These are phyloP conservation scores for Penicillium sp. DNA, from an alignment of 2,329 filamentous ascomycete species.

Conservation along the genomic window DNA sequence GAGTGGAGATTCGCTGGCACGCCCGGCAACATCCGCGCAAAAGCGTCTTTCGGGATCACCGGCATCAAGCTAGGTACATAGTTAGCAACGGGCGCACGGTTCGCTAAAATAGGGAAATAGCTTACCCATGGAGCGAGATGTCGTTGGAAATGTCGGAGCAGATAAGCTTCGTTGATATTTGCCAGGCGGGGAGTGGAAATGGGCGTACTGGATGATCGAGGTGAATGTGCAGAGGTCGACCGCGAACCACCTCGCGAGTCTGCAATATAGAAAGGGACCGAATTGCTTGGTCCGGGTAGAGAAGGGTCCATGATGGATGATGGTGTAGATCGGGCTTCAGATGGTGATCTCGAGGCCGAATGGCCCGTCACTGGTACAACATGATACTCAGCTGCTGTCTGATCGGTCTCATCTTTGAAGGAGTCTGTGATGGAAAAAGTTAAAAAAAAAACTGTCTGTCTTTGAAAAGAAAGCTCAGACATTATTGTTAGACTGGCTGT, in stretches of 20 bases:
- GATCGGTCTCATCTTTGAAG: constrained; percentile 46
- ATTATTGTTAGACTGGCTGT: background rate
- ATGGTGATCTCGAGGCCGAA: constrained; percentile 29
- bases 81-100: constrained; percentile 2
- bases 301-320: constrained; percentile 35
- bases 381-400: constrained; percentile 44
- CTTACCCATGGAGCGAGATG: constrained; percentile 42
- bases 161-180: constrained; percentile 41
- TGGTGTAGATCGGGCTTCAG: constrained; percentile 35
- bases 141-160: constrained; percentile 43
- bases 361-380: constrained; percentile 33
- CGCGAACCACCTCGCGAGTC: constrained; percentile 26
- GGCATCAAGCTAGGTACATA: constrained; percentile 38
- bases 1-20: constrained; percentile 39
- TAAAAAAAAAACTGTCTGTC: background rate
- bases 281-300: constrained; percentile 21
- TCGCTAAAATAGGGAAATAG: background rate
- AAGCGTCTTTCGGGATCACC: constrained; percentile 42
- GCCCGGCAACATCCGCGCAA: constrained; percentile 39
- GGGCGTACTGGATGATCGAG: constrained; percentile 28
- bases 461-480: background rate
- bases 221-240: constrained; percentile 28
- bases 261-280: constrained; percentile 23
- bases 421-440: constrained; percentile 33
- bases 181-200: constrained; percentile 34